Base-by-base conservation (phyloP, 495 filamentous ascomycete species). In the Tuber melanosporum region DNA sequence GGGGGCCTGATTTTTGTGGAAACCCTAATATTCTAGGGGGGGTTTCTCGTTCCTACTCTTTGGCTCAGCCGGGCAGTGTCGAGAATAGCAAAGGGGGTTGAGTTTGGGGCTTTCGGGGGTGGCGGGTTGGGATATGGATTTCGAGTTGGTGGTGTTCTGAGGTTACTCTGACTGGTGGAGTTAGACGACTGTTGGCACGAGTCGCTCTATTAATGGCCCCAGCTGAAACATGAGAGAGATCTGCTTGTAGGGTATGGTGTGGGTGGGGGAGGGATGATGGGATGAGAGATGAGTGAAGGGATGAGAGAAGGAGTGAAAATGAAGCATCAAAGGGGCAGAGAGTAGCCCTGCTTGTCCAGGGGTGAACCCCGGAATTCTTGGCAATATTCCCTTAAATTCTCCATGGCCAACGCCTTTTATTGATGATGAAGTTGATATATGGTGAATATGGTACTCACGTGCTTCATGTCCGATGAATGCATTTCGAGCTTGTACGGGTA, bases 151-250 rank as follows among this genome's bases (percentile, higher is more conserved):
- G n/a, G 52, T 66, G 57, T 36, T 14, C 57, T 36, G 36, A 66
- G 26, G 57, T 36, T 17, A 36, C 14, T 19, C 14, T 19, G 57
- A 66, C 26, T 66, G 57, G 57, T 66, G 57, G 57, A 15, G 57
- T 19, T 66, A 36, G 57, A 66, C 26, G 57, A 66, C 10, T 26
- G 57, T 66, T 32, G 57, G 57, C 26, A 66, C 10, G 57, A 62
- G 52, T 62, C 52, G 52, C 12, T 2, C 57, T 32, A 66, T 66
- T 66, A 66, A 66, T 66, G 57, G 26, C 57, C 26, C 57, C 57
- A 36, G 57, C 57, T 66, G 57, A 66, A 66, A 66, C 57, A 66
- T 66, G 57, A 36, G 57, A 32, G 57, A 5, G 57, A 57, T 57
- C 26, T 66, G 15, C 57, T 36, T 32, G 3, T n/a, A 32, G 26